These are phyloP conservation scores for Candida broadrunensis DNA, from an alignment of 805 yeast genomes.

Conservation along the genomic window DNA sequence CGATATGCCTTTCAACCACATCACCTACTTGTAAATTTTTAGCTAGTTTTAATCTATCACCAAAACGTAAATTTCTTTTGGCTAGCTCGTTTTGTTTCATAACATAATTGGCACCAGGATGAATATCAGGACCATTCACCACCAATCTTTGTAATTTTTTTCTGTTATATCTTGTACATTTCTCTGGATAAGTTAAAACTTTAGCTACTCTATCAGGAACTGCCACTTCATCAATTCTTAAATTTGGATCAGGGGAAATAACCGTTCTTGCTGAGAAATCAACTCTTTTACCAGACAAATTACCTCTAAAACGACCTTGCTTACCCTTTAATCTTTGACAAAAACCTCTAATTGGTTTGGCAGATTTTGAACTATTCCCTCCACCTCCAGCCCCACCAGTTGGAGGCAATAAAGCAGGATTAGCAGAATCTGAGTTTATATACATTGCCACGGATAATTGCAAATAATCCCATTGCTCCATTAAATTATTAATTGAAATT, in stretches of 20 bases:
- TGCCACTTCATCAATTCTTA: conserved; percentile 94
- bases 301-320: conserved; percentile 98
- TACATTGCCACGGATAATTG: conserved; percentile 97
- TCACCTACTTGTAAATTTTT: conserved; percentile 80
- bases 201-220: conserved; percentile 97
- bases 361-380: conserved; percentile 39
- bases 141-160: conserved; percentile 72
- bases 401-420: conserved; percentile 75
- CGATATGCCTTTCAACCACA: conserved; percentile 92
- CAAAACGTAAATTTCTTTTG: conserved; percentile 85
- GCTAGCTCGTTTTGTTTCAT: conserved; percentile 79
- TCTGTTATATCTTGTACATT: conserved; percentile 83
- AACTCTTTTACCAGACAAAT: conserved; percentile 96
- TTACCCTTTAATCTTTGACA: conserved; percentile 98
- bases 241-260: conserved; percentile 96
- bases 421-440: conserved; percentile 91
- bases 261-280: conserved; percentile 98
- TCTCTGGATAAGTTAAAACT: conserved; percentile 93
- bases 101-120: conserved; percentile 96
- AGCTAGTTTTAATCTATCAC: conserved; percentile 78
- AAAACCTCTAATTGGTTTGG: conserved; percentile 87
- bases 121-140: conserved; percentile 78
- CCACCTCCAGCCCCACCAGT: conserved; percentile 55
- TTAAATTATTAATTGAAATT: conserved; percentile 83
- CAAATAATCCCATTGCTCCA: conserved; percentile 99